Evolutionary conservation across 2,329 filamentous ascomycete species (phyloP), one percentile per base, ranked within the genome.

Genomic region (Beauveria sp.): DNA sequence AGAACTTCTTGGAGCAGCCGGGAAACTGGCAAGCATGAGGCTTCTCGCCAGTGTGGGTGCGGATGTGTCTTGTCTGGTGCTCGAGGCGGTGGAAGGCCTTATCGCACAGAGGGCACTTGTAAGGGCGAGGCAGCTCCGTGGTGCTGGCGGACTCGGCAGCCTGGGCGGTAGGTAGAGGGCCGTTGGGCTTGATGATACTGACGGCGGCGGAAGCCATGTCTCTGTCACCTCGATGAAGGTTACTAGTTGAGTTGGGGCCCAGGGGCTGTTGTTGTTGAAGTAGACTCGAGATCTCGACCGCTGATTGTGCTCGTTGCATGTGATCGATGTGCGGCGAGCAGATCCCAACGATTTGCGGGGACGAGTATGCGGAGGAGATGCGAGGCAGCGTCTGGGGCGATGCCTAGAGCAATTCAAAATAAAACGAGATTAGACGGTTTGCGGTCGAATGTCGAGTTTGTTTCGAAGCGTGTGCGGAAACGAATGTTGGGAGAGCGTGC

Each of bases 61-160:
- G 88, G 72, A 98, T 98, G 77, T 99, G 93, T 69, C 83, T 79
- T 24, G 84, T 87, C 82, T 97, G 93, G 75, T 98, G 93, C 80
- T 98, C 93, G 48, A 99, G 83, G 65, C 95, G 91, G 81, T 98
- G 95, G 79, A 99, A 99, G 64, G 95, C 93, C 83, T 97, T 96
- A 71, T 97, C 93, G 80, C 95, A 99, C 65, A 99, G 85, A 64
- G 93, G 93, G 76, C 93, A 99, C 81, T 98, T 98, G 86, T 99
- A 99, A 0, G 93, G 93, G 62, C 95, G 88, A 63, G 95, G 95
- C 60, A 98, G 85, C 76, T 98, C 93, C 63, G 77, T 80, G 63
- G 77, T 80, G 52, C 72, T 70, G 66, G 65, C 54, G 40, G 45
- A 68, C 56, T 91, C 76, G 76, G 84, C 68, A 65, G 79, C 70